phyloP scores from a whole-genome alignment of 2,329 filamentous ascomycete genomes.

The Lomentospora prolificans region DNA sequence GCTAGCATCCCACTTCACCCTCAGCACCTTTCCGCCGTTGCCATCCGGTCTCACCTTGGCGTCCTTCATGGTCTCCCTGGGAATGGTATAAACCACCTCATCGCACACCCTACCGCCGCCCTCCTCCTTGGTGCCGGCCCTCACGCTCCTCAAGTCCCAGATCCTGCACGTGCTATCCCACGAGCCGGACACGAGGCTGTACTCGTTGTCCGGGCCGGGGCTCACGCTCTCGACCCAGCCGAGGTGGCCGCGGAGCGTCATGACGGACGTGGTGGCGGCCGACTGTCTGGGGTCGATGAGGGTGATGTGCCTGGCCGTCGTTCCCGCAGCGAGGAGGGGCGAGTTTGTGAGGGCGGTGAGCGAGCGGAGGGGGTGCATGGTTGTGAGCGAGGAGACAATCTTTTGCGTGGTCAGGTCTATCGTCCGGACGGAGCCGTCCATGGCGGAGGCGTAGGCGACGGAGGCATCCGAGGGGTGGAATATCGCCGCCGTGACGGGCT shows the following conservation, averaged over 20 bases:
- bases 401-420: conserved; percentile 77
- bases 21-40: conserved; percentile 83
- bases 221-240: conserved; percentile 54
- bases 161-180: conserved; percentile 88
- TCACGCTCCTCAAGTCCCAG: conserved; percentile 78
- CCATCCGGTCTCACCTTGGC: conserved; percentile 59
- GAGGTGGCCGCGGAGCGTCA: conserved; percentile 85
- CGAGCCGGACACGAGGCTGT: conserved; percentile 78
- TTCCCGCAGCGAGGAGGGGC: conserved; percentile 59
- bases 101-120: conserved; percentile 58
- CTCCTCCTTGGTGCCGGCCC: conserved; percentile 48
- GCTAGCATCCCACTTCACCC: conserved; percentile 73
- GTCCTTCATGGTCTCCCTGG: conserved; percentile 60
- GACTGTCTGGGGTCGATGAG: conserved; percentile 83
- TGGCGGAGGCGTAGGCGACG: conserved; percentile 82
- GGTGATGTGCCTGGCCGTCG: conserved; percentile 76
- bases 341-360: conserved; percentile 62
- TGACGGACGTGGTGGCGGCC: conserved; percentile 65
- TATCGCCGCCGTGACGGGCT: conserved; percentile 65
- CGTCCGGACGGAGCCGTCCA: conserved; percentile 84
- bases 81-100: conserved; percentile 59
- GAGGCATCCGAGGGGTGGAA: conserved; percentile 81
- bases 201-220: conserved; percentile 53
- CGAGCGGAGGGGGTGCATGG: conserved; percentile 73
- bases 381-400: conserved; percentile 73